phyloP scores from a whole-genome alignment of 2,329 filamentous ascomycete genomes.

The Ophiostoma triangulosporum region DNA sequence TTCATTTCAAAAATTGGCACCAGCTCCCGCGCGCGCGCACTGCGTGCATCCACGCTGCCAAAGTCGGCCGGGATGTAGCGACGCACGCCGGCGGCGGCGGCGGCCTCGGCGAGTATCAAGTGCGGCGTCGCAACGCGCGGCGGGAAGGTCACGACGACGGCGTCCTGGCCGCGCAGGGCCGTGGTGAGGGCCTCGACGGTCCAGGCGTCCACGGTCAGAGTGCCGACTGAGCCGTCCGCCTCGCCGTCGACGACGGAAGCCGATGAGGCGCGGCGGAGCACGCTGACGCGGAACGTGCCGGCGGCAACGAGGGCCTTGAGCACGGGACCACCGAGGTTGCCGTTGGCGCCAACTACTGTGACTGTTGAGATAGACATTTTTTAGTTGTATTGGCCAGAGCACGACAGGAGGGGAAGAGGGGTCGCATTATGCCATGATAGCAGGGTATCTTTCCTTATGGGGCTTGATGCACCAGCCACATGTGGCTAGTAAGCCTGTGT shows the following conservation, averaged over 20 bases:
- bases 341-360: slow-evolving; percentile 25
- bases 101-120: slow-evolving; percentile 24
- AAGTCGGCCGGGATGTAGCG: slow-evolving; percentile 29
- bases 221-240: slow-evolving; percentile 11
- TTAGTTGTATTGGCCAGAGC: neutral
- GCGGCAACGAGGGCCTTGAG: slow-evolving; percentile 21
- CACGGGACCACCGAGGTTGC: slow-evolving; percentile 23
- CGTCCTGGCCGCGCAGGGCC: slow-evolving; percentile 23
- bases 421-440: no score
- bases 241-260: slow-evolving; percentile 11
- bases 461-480: no score
- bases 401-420: neutral
- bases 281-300: slow-evolving; percentile 20
- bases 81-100: slow-evolving; percentile 23
- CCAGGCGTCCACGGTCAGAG: slow-evolving; percentile 18
- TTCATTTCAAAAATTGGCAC: slow-evolving; percentile 25
- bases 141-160: slow-evolving; percentile 24
- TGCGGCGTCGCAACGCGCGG: slow-evolving; percentile 19
- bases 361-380: slow-evolving; percentile 23
- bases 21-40: slow-evolving; percentile 21
- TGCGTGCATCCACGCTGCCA: slow-evolving; percentile 26
- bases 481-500: no score
- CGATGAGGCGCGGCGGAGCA: slow-evolving; percentile 23
- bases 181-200: slow-evolving; percentile 19
- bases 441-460: no score